Percentiles rank a stretch among this genome's conserved stretches.
These are phyloP conservation scores for Blastobotrys terrestris DNA, from an alignment of 805 yeast genomes.

Conservation along the genomic window DNA sequence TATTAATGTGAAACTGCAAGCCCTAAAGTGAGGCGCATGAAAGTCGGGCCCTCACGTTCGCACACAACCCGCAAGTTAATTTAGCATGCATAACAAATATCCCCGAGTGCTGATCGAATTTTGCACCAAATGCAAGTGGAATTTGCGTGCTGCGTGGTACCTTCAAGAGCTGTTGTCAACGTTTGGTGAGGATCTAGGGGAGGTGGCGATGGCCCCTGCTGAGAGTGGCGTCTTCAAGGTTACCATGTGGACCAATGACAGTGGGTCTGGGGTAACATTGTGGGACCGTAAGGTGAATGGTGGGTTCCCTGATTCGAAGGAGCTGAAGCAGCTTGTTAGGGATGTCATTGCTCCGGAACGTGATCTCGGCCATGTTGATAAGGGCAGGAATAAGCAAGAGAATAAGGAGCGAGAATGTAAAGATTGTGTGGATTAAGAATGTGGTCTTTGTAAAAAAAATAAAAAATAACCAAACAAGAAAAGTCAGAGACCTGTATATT, in stretches of 20 bases:
- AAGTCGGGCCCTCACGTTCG: background rate
- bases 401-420: background rate
- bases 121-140: constrained; percentile 86
- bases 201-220: constrained; percentile 45
- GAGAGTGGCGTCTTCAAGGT: constrained; percentile 56
- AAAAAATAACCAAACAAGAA: no score
- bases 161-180: constrained; percentile 81
- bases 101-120: constrained; percentile 66
- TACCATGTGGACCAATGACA: constrained; percentile 37
- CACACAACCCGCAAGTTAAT: background rate
- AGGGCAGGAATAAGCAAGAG: constrained; percentile 5
- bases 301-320: constrained; percentile 86
- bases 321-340: constrained; percentile 61
- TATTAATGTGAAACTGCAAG: background rate
- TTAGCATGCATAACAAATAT: constrained; percentile 23
- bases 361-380: constrained; percentile 61
- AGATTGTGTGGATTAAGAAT: background rate
- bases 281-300: constrained; percentile 61
- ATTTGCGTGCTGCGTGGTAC: constrained; percentile 82
- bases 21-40: background rate
- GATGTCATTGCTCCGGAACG: constrained; percentile 49
- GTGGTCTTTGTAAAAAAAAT: no score
- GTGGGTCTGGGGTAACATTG: constrained; percentile 31
- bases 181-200: constrained; percentile 52
- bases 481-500: background rate